Base-by-base conservation (phyloP, 148 eudicot species). In the Oxyria digyna region DNA sequence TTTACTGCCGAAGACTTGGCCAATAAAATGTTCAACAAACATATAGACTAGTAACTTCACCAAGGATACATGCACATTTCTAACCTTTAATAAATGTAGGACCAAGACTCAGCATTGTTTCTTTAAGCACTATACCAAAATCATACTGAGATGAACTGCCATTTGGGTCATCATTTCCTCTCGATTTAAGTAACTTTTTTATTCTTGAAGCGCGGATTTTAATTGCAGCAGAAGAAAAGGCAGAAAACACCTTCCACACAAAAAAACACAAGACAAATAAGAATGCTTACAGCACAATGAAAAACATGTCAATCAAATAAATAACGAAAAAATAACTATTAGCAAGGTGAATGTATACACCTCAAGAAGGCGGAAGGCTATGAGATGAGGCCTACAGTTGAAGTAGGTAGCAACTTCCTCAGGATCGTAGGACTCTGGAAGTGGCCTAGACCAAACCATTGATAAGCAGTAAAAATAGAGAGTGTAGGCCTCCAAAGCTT, bases 81-180 rank as follows among this genome's bases (percentile, higher is more conserved):
- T 73, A 55, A 88, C 96, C 86, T 87, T 95, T 95, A 72, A 95
- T 88, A 74, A 95, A 95, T 33, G 97, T 88, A 48, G 99, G 99
- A 24, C 99, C 99, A 74, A 95, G 74, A 70, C 70, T 85, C 27
- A 91, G 77, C 86, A 91, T 80, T 42, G 93, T 83, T 72, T 95
- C 94, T 75, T 91, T 91, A 45, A 95, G 86, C 71, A 88, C 81
- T 74, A 81, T 72, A 55, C 99, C 99, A 74, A 88, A 81, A 37
- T 76, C 80, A 76, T 83, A 78, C 45, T 87, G 84, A 18, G 78
- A 77, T 48, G 67, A 55, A 62, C 68, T 85, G 66, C 42, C 68
- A 8, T 46, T 74, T 62, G 41, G 68, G 69, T 81, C 81, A 42
- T 69, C 74, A 35, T 75, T 78, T 23, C 54, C 68, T 65, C 77